Evolutionary conservation across 2,329 filamentous ascomycete species (phyloP).

Genomic region (Scorias spongiosa): DNA sequence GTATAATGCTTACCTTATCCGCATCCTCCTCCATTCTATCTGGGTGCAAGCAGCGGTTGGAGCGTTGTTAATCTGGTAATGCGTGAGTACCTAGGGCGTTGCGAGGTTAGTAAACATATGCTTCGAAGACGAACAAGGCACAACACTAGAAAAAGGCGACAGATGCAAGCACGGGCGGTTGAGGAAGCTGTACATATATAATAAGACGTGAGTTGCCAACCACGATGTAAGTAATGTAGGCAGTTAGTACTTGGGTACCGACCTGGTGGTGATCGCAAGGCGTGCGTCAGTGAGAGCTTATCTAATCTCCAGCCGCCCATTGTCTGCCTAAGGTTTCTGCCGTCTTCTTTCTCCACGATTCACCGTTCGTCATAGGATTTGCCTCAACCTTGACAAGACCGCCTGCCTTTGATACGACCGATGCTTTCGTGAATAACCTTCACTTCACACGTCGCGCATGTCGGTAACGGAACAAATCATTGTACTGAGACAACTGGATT

Average conservation of each 20-base stretch:
- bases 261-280: background rate
- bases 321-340: background rate
- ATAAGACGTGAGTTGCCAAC: no score
- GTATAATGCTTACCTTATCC: conserved; percentile 26
- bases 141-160: no score
- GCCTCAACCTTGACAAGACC: conserved; percentile 35
- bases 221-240: no score
- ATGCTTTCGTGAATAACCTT: no score
- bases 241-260: background rate
- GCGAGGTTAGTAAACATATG: no score
- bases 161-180: no score
- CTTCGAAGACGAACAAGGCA: no score
- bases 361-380: conserved; percentile 33
- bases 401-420: conserved; percentile 34
- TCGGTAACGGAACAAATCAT: no score
- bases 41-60: background rate
- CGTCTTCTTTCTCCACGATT: conserved; percentile 21
- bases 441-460: no score
- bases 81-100: no score
- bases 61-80: background rate
- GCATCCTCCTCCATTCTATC: conserved; percentile 19
- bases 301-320: background rate
- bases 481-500: no score
- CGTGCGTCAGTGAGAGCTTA: background rate
- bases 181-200: no score